These are phyloP conservation scores for Rhodomyrtus tomentosa DNA, from an alignment of 345 rosid species.

Conservation along the genomic window DNA sequence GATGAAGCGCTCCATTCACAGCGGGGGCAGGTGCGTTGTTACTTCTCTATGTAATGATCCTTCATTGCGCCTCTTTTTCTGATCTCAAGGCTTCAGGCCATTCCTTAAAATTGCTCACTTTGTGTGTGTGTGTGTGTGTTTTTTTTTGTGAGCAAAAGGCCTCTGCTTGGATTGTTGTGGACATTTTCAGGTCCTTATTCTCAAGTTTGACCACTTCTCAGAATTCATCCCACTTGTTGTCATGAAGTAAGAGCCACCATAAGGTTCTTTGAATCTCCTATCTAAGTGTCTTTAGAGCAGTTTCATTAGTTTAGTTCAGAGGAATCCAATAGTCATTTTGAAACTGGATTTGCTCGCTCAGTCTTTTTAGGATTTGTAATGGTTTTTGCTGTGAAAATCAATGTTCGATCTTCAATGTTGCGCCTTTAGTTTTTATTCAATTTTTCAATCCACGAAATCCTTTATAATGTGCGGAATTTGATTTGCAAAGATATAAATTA, in stretches of 20 bases:
- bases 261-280: no score
- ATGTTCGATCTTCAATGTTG: neutral
- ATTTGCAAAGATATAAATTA: neutral
- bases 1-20: no score
- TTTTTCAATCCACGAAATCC: neutral
- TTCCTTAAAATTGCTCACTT: neutral
- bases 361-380: neutral
- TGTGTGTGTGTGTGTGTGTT: neutral
- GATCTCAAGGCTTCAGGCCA: no score
- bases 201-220: neutral
- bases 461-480: no score
- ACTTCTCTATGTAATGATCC: neutral
- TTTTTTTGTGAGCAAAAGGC: neutral
- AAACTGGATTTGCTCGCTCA: neutral
- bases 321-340: no score
- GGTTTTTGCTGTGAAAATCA: neutral
- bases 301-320: no score
- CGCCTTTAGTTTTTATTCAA: neutral
- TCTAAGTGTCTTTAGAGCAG: no score
- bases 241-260: no score
- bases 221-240: neutral
- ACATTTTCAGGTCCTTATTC: neutral
- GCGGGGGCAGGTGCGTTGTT: conserved; percentile 60
- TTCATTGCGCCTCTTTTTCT: neutral
- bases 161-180: neutral